These are phyloP conservation scores for Pulveroboletus ravenelii DNA, from an alignment of 768 basidiomycete genomes.

Conservation along the genomic window DNA sequence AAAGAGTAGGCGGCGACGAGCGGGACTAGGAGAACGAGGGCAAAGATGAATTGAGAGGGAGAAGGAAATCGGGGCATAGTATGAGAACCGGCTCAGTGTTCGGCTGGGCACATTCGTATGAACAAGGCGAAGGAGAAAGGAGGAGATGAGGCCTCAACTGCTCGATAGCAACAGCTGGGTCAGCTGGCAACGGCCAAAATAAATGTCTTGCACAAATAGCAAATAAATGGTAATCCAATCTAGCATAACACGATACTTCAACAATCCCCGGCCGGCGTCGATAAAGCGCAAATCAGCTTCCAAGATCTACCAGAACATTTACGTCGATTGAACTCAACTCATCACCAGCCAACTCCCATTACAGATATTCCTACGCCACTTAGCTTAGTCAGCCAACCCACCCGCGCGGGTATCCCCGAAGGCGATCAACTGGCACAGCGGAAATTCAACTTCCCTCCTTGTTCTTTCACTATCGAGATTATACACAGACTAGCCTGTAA, in stretches of 20 bases:
- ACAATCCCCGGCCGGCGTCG: background rate
- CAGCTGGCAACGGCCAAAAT: constrained; percentile 6
- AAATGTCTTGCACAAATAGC: background rate
- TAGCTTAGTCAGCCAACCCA: background rate
- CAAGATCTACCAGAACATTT: background rate
- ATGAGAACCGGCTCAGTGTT: constrained; percentile 1
- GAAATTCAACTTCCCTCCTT: background rate
- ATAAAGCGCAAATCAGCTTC: constrained; percentile 11
- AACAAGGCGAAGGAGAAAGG: background rate
- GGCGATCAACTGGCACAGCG: too few relatives aligned
- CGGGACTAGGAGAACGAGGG: constrained; percentile 21
- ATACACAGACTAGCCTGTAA: constrained; percentile 12
- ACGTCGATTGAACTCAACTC: too few relatives aligned
- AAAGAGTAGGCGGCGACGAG: constrained; percentile 40
- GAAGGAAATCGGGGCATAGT: constrained; percentile 9
- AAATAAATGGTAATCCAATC: too few relatives aligned
- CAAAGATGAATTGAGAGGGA: constrained; percentile 2
- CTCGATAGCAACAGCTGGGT: too few relatives aligned
- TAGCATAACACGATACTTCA: background rate
- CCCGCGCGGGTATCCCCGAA: background rate
- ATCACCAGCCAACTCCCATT: too few relatives aligned
- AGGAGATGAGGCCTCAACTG: background rate
- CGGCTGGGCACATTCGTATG: constrained; percentile 8
- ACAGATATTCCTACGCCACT: too few relatives aligned
- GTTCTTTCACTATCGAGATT: constrained; percentile 8